Evolutionary conservation across 2,329 filamentous ascomycete genomes (phyloP), one percentile per base, ranked within the genome.

Genomic region (Diaporthe ilicicola): DNA sequence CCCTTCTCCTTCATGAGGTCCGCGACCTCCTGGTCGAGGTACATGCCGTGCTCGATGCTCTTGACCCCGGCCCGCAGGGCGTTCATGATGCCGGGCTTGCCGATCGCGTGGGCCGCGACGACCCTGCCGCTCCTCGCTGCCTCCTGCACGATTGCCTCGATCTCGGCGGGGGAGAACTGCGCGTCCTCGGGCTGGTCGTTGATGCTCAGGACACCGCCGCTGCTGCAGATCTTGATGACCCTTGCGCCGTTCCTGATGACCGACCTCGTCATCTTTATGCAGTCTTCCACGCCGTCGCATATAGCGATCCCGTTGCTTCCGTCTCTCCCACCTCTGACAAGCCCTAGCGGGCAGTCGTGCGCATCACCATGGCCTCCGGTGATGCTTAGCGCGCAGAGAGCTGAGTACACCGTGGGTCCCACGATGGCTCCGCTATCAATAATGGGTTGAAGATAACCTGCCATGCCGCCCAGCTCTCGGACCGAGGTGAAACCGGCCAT

Each of bases 401-500:
- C 79, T 0, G 82, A 83, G 77, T 87, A 88, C 15, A 88, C 81
- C 67, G 84, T 85, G 0, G 85, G 85, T 0, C 85, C 85, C 9
- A 83, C 74, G 34, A 88, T 79, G 22, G 77, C 77, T 1, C 84
- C 85, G 44, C 84, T 82, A 10, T 82, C 75, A 53, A 88, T 81
- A 0, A 82, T 82, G 5, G 78, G 77, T 4, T 79, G 77, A 13
- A 87, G 74, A 51, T 87, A 84, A 4, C 82, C 80, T 0, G 79
- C 84, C 71, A 81, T 86, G 0, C 85, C 86, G 1, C 79, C 84
- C 13, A 87, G 76, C 73, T 88, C 86, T 22, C 86, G 79, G 3
- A 88, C 79, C 13, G 83, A 85, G 0, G 86, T 88, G 78, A 86
- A 87, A 8, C 86, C 86, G 6, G 82, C 81, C 73, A 84, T 79